phyloP scores from a whole-genome alignment of 768 basidiomycete genomes.

The Podaxis sp. region DNA sequence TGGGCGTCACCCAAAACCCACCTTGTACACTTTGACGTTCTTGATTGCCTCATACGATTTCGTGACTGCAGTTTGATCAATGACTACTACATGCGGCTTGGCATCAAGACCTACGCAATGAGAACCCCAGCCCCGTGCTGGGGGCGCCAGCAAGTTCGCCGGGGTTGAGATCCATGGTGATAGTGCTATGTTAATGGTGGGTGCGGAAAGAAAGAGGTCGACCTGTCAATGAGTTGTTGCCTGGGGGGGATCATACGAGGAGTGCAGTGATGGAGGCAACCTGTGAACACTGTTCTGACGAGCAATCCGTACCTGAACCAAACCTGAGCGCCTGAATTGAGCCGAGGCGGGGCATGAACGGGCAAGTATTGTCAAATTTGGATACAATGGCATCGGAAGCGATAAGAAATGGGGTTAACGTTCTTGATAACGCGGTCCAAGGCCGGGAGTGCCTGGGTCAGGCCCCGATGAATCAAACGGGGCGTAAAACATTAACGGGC shows the following conservation, averaged over 20 bases:
- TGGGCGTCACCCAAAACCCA: conserved; percentile 18
- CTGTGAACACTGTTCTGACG: not conserved
- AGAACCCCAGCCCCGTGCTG: conserved; percentile 26
- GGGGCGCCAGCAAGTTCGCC: conserved; percentile 26
- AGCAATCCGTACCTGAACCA: not conserved
- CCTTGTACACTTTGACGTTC: conserved; percentile 40
- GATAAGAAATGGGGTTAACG: too few relatives aligned
- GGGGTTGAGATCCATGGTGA: not conserved
- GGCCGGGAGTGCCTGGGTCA: too few relatives aligned
- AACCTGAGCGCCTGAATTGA: not conserved
- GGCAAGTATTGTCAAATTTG: too few relatives aligned
- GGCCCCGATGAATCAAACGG: too few relatives aligned
- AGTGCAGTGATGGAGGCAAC: not conserved
- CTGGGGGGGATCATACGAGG: not conserved
- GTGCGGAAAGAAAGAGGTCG: conserved; percentile 1
- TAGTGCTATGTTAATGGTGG: not conserved
- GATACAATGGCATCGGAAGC: too few relatives aligned
- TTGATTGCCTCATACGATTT: conserved; percentile 29
- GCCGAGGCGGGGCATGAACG: not conserved
- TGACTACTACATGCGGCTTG: not conserved
- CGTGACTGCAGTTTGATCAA: conserved; percentile 23
- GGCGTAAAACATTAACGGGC: too few relatives aligned
- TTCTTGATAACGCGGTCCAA: too few relatives aligned
- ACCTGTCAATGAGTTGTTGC: not conserved
- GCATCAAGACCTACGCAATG: conserved; percentile 24